Conservation (phyloP, 2,329 filamentous ascomycete species). For the Conoideocrella luteorostrata region DNA sequence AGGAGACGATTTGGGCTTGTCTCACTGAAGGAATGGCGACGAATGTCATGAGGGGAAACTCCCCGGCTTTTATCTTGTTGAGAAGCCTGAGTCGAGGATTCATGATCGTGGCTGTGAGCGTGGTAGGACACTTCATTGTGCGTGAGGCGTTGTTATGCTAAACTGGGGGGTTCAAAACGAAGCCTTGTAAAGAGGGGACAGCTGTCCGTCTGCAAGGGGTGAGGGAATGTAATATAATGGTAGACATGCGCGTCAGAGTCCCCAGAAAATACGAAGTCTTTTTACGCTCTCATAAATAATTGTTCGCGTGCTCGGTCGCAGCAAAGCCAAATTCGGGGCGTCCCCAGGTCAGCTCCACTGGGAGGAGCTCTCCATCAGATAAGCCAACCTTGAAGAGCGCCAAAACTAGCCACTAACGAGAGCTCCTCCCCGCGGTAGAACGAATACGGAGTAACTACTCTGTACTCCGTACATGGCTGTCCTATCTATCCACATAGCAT, state of each 20-base stretch:
- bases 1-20: conserved; percentile 40
- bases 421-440: neutral
- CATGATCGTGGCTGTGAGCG: conserved; percentile 20
- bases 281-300: neutral
- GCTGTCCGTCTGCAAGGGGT: neutral
- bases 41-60: conserved; percentile 42
- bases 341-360: neutral
- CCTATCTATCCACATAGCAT: neutral
- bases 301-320: neutral
- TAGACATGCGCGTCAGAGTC: neutral
- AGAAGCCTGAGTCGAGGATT: conserved; percentile 37
- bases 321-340: neutral
- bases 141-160: neutral
- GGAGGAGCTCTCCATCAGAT: neutral
- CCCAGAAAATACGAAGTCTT: neutral
- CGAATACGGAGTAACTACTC: too few relatives aligned
- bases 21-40: conserved; percentile 40
- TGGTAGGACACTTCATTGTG: neutral
- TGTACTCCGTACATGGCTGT: neutral
- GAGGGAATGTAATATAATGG: neutral
- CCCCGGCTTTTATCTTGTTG: conserved; percentile 32
- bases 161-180: neutral
- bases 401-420: neutral
- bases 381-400: neutral
- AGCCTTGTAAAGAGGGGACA: neutral